A percentile compares a stretch with the other conserved stretches of the same genome.
Conservation (phyloP, 192 early-diverging fungal genomes). For the Coemansia sp. region DNA sequence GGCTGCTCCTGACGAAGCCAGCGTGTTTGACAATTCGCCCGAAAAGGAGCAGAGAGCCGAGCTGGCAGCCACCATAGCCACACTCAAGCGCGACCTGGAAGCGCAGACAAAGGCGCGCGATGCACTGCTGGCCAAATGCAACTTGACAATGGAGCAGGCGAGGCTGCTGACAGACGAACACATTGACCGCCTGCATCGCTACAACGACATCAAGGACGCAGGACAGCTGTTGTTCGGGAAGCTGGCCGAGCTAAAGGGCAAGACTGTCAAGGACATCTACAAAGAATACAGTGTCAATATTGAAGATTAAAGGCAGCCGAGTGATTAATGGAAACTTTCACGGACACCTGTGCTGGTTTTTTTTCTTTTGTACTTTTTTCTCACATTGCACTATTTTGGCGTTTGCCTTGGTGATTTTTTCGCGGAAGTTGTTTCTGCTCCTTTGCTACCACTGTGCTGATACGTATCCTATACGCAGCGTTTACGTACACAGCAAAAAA, state of each 20-base stretch:
- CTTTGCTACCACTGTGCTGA: not conserved
- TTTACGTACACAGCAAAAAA: not conserved
- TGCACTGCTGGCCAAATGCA: conserved; percentile 5
- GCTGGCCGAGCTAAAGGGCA: conserved; percentile 45
- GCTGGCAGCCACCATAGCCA: conserved; percentile 14
- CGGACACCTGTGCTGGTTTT: not conserved
- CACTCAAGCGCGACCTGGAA: conserved; percentile 20
- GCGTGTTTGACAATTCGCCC: conserved; percentile 2
- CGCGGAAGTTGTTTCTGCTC: not conserved
- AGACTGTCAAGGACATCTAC: conserved; percentile 47
- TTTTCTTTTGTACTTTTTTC: not conserved
- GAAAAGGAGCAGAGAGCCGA: conserved; percentile 22
- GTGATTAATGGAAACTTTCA: not conserved
- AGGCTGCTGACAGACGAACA: conserved; percentile 29
- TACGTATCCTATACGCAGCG: not conserved
- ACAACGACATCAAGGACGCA: conserved; percentile 51
- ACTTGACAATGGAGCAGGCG: conserved; percentile 27
- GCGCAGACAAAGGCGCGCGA: conserved; percentile 9
- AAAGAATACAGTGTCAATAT: conserved; percentile 27
- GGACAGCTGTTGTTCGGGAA: conserved; percentile 51
- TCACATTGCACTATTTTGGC: not conserved
- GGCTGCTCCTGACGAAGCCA: not conserved
- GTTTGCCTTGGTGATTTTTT: not conserved
- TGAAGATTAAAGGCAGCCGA: conserved; percentile 10
- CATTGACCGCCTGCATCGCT: conserved; percentile 44